Evolutionary conservation across 768 basidiomycete species (phyloP).

Genomic region (Phaeotremella fagi): DNA sequence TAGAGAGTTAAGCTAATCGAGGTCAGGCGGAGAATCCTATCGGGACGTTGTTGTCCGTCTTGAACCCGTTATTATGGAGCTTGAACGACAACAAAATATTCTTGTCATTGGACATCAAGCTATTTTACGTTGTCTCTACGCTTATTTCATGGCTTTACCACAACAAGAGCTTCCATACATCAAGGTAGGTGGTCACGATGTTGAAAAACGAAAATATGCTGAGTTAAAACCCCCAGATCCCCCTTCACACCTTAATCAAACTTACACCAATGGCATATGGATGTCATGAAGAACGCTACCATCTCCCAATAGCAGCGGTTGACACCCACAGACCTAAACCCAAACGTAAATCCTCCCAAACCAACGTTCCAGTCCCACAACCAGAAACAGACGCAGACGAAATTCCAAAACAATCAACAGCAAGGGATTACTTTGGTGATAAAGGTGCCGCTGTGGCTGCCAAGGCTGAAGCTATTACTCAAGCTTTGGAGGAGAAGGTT

Average conservation of each 20-base stretch:
- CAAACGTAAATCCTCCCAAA: constrained; percentile 2
- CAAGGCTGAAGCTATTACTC: constrained; percentile 12
- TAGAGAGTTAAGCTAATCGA: neutral
- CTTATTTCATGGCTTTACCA: constrained; percentile 79
- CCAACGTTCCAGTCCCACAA: neutral
- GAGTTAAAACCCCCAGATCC: constrained; percentile 20
- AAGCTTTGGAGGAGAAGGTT: constrained; percentile 3
- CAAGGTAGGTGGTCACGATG: constrained; percentile 72
- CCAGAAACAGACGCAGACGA: neutral
- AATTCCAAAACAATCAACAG: neutral
- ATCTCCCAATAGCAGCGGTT: constrained; percentile 84
- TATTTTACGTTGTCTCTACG: constrained; percentile 59
- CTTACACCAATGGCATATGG: constrained; percentile 97
- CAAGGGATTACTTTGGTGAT: constrained; percentile 39
- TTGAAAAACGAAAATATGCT: no score
- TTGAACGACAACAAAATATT: constrained; percentile 96
- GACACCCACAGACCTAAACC: constrained; percentile 75
- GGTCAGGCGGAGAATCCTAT: constrained; percentile 81
- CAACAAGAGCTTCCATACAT: constrained; percentile 96
- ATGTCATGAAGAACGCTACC: constrained; percentile 93
- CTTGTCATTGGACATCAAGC: constrained; percentile 93
- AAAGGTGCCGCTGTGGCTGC: constrained; percentile 8
- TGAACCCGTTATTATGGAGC: constrained; percentile 98
- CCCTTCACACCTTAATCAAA: constrained; percentile 91
- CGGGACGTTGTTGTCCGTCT: constrained; percentile 91